Conservation (phyloP, 257 asterid genomes). For the Solanum virginianum region DNA sequence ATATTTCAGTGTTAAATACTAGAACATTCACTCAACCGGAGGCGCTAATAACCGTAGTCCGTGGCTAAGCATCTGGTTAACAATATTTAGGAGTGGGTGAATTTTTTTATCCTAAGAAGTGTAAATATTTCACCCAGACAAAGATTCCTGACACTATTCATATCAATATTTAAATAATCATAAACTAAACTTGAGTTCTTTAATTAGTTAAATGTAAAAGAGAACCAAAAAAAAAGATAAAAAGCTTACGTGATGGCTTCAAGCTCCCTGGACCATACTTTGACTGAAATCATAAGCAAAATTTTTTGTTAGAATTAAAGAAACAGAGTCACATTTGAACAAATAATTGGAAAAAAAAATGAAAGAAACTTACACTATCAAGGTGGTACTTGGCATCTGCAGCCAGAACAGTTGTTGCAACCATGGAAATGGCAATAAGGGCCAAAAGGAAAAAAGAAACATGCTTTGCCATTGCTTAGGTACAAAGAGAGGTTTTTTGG, state of each 20-base stretch:
- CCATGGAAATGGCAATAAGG: slow-evolving; percentile 20
- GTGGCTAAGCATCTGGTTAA: background rate
- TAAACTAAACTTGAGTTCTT: background rate
- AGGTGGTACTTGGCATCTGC: slow-evolving; percentile 11
- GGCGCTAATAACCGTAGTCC: background rate
- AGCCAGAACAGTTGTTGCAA: slow-evolving; percentile 16
- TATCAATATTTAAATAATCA: background rate
- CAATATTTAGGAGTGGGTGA: background rate
- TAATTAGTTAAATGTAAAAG: background rate
- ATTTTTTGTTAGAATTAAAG: background rate
- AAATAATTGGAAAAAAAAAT: background rate
- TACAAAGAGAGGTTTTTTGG: background rate
- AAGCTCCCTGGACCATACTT: slow-evolving; percentile 18
- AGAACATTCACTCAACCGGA: background rate
- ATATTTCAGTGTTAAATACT: background rate
- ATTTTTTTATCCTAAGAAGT: background rate
- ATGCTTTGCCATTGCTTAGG: slow-evolving; percentile 27
- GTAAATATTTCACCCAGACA: background rate
- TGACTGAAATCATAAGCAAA: background rate
- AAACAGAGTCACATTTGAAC: too few species aligned
- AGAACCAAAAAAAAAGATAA: background rate
- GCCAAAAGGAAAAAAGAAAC: slow-evolving; percentile 19
- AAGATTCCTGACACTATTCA: background rate
- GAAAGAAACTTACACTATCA: slow-evolving; percentile 10
- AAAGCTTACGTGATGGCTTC: slow-evolving; percentile 6